A percentile compares a stretch with the other conserved stretches of the same genome.
Conservation (phyloP, 2,329 filamentous ascomycete species). For the Periconia digitata region DNA sequence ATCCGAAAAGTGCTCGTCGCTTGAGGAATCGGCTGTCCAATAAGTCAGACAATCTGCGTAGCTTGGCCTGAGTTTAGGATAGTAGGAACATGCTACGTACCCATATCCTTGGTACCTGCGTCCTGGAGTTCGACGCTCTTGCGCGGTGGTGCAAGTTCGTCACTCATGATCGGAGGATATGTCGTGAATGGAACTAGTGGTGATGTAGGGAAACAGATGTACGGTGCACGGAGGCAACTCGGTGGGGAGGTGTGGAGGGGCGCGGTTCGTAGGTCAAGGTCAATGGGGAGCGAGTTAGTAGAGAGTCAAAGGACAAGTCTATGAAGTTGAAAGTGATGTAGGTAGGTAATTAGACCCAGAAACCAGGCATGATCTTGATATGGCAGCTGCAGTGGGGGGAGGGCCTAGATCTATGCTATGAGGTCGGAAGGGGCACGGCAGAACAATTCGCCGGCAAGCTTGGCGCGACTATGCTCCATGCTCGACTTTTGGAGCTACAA, state of each 20-base stretch:
- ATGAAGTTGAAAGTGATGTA: background rate
- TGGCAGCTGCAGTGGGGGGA: background rate
- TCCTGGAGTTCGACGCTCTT: slow-evolving; percentile 60
- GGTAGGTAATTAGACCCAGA: background rate
- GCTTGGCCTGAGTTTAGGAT: background rate
- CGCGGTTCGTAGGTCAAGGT: background rate
- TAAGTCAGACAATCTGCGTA: slow-evolving; percentile 13
- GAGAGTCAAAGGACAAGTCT: background rate
- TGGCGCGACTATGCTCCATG: slow-evolving; percentile 20
- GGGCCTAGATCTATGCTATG: background rate
- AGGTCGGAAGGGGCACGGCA: slow-evolving; percentile 1
- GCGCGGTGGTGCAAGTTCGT: slow-evolving; percentile 55
- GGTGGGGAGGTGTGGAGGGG: background rate
- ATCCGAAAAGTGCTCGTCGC: slow-evolving; percentile 67
- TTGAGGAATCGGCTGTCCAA: slow-evolving; percentile 45
- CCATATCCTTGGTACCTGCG: slow-evolving; percentile 57
- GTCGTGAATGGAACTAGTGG: background rate
- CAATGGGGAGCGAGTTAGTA: background rate
- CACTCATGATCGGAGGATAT: slow-evolving; percentile 30
- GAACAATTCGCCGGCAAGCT: slow-evolving; percentile 26
- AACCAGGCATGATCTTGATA: background rate
- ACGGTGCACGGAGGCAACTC: background rate
- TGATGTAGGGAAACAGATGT: background rate
- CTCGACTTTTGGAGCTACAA: slow-evolving; percentile 31
- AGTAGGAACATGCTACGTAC: slow-evolving; percentile 41